phyloP scores from a whole-genome alignment of 83 land plant species.

The Thuja plicata region DNA sequence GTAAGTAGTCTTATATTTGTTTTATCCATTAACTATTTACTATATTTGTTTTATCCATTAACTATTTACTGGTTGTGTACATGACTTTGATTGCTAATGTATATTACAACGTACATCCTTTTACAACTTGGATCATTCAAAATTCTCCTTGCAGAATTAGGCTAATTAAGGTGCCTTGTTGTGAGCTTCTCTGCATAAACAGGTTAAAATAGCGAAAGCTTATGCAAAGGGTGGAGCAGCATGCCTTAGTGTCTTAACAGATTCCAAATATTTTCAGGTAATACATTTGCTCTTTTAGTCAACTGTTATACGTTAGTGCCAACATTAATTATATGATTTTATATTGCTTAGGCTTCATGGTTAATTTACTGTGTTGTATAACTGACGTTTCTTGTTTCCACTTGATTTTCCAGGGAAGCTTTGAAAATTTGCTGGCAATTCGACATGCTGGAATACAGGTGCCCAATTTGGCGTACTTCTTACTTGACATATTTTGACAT shows the following conservation, averaged over 20 bases:
- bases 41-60: neutral
- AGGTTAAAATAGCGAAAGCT: slow-evolving; percentile 46
- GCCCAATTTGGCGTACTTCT: neutral
- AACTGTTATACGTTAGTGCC: neutral
- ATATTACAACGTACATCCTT: neutral
- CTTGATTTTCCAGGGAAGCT: slow-evolving; percentile 40
- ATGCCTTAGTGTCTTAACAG: slow-evolving; percentile 54
- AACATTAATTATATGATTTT: neutral
- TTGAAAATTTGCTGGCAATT: slow-evolving; percentile 39
- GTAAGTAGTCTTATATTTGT: neutral
- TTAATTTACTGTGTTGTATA: neutral
- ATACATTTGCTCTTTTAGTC: neutral
- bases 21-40: neutral
- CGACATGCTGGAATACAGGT: slow-evolving; percentile 52
- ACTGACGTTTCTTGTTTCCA: neutral
- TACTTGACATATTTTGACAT: neutral
- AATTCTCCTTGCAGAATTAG: neutral
- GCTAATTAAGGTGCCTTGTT: neutral
- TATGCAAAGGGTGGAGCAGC: slow-evolving; percentile 55
- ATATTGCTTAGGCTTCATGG: neutral
- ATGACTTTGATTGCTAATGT: neutral
- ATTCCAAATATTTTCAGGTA: slow-evolving; percentile 39
- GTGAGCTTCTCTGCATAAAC: slow-evolving; percentile 1
- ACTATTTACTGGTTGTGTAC: neutral
- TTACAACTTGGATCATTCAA: neutral